Base-by-base conservation (phyloP, 352 stramenopile species). In the Saprolegnia parasitica region DNA sequence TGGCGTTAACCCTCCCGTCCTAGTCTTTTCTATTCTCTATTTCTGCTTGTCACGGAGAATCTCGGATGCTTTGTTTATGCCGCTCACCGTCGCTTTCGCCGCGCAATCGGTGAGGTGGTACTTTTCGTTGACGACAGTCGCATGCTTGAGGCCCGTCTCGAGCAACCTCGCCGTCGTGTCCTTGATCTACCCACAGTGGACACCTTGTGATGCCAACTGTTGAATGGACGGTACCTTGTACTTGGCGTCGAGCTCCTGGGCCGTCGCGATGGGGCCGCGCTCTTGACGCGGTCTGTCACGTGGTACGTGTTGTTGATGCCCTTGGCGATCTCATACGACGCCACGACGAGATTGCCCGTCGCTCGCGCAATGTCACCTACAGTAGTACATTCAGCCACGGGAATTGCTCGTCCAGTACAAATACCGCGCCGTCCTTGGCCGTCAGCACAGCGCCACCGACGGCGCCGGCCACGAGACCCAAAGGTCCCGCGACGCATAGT, bases 311-410 rank as follows among this genome's bases (percentile, higher is more conserved):
- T 18, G 20, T 63, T 63, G 5, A 39, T 29, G 24, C 8, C 26
- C n/a, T 63, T 63, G 55, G 55, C 55, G 10, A 46, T 63, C 16
- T 63, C 55, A 32, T 47, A 63, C 15, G 55, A 63, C 6, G 32
- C 32, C 4, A 39, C 55, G 15, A 63, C n/a, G 9, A 63, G 32
- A 11, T 45, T 32, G 55, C 55, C 55, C 26, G 55, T 63, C 26
- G 55, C 55, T 6, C 55, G 55, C 26, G 55, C 55, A 16, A 63
- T 15, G 9, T 63, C 55, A 20, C 55, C 55, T 63, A 63, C n/a
- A 20, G 55, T 24, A 5, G 55, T 29, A 5, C 16, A 24, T 5
- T 60, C 24, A 39, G n/a, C 52, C 20, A 20, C 21, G 35, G 5
- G 6, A 37, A 21, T 23, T 16, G 32, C 32, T 24, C 15, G 20